phyloP scores from a whole-genome alignment of 2,329 filamentous ascomycete species.

The Kalaharituber pfeilii region DNA sequence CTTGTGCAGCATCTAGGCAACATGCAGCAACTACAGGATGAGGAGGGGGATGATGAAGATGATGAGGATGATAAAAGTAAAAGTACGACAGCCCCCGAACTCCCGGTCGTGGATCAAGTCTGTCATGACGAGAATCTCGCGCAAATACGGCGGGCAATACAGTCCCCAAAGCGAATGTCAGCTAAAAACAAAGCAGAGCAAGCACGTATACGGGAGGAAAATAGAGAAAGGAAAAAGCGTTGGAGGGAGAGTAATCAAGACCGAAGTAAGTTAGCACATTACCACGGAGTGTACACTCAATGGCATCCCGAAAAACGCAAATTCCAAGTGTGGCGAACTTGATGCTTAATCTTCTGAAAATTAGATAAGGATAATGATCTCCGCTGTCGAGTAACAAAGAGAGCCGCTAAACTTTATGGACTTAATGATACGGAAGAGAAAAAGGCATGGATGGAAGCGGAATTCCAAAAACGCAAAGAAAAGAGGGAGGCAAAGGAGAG shows the following conservation, averaged over 20 bases:
- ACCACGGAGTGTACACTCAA: not conserved
- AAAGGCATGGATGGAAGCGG: constrained; percentile 21
- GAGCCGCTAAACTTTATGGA: constrained; percentile 22
- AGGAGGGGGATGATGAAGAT: not conserved
- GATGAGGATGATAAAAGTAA: not conserved
- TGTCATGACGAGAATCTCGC: not conserved
- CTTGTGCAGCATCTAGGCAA: not conserved
- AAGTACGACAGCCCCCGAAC: not conserved
- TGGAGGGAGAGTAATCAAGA: constrained; percentile 24
- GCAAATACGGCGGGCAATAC: not conserved
- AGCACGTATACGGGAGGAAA: constrained; percentile 23
- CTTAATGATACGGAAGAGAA: constrained; percentile 15
- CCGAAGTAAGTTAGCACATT: constrained; percentile 19
- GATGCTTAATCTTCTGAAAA: too few species aligned
- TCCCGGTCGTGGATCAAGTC: not conserved
- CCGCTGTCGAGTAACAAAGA: constrained; percentile 24
- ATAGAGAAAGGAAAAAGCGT: constrained; percentile 24
- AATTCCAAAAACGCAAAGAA: constrained; percentile 22
- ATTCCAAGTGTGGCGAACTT: too few species aligned
- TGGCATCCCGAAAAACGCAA: constrained; percentile 2
- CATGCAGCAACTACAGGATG: not conserved
- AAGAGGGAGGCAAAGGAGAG: constrained; percentile 24
- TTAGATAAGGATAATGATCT: constrained; percentile 25
- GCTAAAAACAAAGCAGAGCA: constrained; percentile 15
- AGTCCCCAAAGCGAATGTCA: not conserved